Evolutionary conservation across 768 basidiomycete genomes (phyloP).

Genomic region (Fibroporia radiculosa): DNA sequence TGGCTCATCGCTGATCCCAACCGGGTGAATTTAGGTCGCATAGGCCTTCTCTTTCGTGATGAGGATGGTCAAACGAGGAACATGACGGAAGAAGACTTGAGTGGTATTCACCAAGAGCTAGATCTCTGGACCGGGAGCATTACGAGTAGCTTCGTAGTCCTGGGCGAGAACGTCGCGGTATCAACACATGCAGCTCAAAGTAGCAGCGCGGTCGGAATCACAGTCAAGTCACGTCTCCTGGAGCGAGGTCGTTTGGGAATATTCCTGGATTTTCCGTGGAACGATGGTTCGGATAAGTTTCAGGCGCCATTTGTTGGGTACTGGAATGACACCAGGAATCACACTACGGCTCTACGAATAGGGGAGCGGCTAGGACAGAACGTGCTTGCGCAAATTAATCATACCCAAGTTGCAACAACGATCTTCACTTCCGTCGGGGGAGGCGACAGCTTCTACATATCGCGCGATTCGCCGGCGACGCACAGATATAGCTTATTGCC

Average conservation of each 20-base stretch:
- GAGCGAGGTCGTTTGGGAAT: slow-evolving; percentile 31
- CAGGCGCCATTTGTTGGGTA: slow-evolving; percentile 50
- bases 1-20: slow-evolving; percentile 56
- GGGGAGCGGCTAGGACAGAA: slow-evolving; percentile 9
- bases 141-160: slow-evolving; percentile 35
- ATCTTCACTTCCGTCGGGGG: slow-evolving; percentile 34
- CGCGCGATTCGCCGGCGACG: slow-evolving; percentile 32
- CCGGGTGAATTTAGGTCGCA: slow-evolving; percentile 44
- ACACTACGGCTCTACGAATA: slow-evolving; percentile 34
- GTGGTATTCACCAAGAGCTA: slow-evolving; percentile 30
- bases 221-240: slow-evolving; percentile 35
- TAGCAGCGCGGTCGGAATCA: slow-evolving; percentile 33
- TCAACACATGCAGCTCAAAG: slow-evolving; percentile 32
- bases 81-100: slow-evolving; percentile 32
- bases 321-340: slow-evolving; percentile 39
- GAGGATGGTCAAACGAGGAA: slow-evolving; percentile 19
- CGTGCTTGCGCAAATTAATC: slow-evolving; percentile 31
- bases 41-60: slow-evolving; percentile 39
- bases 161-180: slow-evolving; percentile 30
- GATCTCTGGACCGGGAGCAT: slow-evolving; percentile 52
- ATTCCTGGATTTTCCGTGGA: slow-evolving; percentile 56
- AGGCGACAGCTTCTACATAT: slow-evolving; percentile 32
- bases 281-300: slow-evolving; percentile 49
- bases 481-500: slow-evolving; percentile 45
- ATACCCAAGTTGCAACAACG: slow-evolving; percentile 31